Percentiles rank a stretch among this genome's conserved stretches.
These are phyloP conservation scores for Neurospora pannonica DNA, from an alignment of 495 filamentous ascomycete species.

Conservation along the genomic window DNA sequence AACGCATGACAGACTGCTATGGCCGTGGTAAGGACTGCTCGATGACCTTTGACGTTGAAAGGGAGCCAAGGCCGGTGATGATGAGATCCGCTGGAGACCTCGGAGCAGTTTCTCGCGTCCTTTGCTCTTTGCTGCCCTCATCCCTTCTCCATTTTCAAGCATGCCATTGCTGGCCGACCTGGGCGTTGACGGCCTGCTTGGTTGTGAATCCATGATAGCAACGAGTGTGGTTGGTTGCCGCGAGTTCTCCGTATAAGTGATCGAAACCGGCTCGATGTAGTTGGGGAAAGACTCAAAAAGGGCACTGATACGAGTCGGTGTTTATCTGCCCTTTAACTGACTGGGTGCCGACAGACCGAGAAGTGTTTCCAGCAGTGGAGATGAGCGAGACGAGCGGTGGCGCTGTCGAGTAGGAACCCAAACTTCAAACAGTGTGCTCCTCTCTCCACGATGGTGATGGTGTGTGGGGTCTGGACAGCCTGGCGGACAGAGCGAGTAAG, in stretches of 20 bases:
- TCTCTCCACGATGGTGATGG: neutral
- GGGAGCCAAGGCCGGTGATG: slow-evolving; percentile 65
- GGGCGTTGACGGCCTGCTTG: neutral
- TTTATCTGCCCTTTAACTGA: neutral
- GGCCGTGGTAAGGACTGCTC: slow-evolving; percentile 50
- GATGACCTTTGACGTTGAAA: slow-evolving; percentile 54
- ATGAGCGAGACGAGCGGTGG: neutral
- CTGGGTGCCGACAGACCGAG: neutral
- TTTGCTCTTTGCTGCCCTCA: slow-evolving; percentile 52
- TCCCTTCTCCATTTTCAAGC: slow-evolving; percentile 26
- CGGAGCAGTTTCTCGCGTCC: slow-evolving; percentile 67
- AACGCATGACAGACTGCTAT: slow-evolving; percentile 65
- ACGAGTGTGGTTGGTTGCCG: neutral
- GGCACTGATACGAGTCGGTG: neutral
- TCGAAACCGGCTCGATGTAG: neutral
- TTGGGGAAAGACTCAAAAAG: neutral
- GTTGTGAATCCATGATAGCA: neutral
- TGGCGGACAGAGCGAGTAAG: neutral
- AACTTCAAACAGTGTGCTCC: neutral
- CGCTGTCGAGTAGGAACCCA: neutral
- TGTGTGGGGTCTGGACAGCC: neutral
- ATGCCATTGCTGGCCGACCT: slow-evolving; percentile 1
- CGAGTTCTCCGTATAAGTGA: neutral
- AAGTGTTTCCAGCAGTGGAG: neutral
- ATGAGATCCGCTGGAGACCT: slow-evolving; percentile 79